Evolutionary conservation across 2,329 filamentous ascomycete genomes (phyloP).

Genomic region (Phialophora verrucosa): DNA sequence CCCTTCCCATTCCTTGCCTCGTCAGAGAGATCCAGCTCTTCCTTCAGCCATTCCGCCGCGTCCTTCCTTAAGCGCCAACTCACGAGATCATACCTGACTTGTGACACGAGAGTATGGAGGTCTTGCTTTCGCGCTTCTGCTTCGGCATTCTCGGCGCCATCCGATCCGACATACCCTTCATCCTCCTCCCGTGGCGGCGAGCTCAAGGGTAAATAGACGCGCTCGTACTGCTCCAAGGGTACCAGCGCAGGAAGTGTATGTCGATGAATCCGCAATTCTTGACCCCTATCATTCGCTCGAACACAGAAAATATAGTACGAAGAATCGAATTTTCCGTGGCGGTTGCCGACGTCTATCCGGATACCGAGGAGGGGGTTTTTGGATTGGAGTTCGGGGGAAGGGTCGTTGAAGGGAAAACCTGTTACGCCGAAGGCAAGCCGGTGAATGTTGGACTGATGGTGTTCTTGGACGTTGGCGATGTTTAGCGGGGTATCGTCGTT

Average conservation of each 20-base stretch:
- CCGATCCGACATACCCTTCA: constrained; percentile 32
- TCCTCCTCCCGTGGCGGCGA: constrained; percentile 22
- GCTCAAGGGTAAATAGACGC: constrained; percentile 44
- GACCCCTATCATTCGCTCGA: constrained; percentile 36
- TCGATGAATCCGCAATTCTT: constrained; percentile 46
- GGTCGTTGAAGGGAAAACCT: constrained; percentile 54
- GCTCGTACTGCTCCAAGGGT: constrained; percentile 47
- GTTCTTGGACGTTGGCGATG: constrained; percentile 40
- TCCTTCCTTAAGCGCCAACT: constrained; percentile 51
- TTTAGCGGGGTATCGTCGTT: constrained; percentile 31
- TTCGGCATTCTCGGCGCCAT: constrained; percentile 37
- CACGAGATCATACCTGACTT: constrained; percentile 50
- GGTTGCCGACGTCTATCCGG: constrained; percentile 50
- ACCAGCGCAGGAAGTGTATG: constrained; percentile 56
- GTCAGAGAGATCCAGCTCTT: constrained; percentile 28
- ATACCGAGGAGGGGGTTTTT: constrained; percentile 46
- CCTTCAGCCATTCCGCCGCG: constrained; percentile 41
- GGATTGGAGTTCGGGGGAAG: constrained; percentile 45
- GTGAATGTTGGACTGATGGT: constrained; percentile 49
- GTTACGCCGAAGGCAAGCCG: constrained; percentile 54
- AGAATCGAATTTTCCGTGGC: constrained; percentile 48
- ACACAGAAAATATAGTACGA: constrained; percentile 53
- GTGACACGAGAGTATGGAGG: constrained; percentile 46
- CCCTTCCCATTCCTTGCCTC: not conserved
- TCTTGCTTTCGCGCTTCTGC: constrained; percentile 43